Base-by-base conservation (phyloP, 257 asterid species). In the Petrea volubilis region DNA sequence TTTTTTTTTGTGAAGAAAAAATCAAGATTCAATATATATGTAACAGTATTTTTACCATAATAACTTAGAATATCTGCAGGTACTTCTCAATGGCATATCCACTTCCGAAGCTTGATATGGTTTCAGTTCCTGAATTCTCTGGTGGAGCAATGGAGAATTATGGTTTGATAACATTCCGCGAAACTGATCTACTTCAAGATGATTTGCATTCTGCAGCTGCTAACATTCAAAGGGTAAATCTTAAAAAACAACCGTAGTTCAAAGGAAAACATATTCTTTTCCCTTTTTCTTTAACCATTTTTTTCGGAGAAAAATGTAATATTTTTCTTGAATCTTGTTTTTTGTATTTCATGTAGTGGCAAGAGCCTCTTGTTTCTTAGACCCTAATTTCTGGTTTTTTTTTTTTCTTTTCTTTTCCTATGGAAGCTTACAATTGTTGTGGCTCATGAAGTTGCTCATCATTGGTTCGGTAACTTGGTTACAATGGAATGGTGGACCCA, bases 401-500 rank as follows among this genome's bases (percentile, higher is more conserved):
- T 10, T 34, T 34, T 34, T 34, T 34, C 2, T 34, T 34, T 2
- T 10, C 9, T 8, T 40, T 14, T 0, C 17, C 14, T 21, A n/a
- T 67, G 59, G 2, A 77, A 82, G 86, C 77, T 78, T 40, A 51
- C 81, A 59, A 72, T 76, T 23, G 83, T 82, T 17, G 83, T 82
- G 70, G 80, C 82, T 40, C 87, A 82, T 79, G 87, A 79, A 79
- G 77, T 82, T 73, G 84, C 87, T 33, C 84, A 82, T 18, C 84
- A 82, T 62, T 82, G 84, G 84, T 82, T 82, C n/a, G 87, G 87
- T 49, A 82, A 82, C 71, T 67, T 82, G 44, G 87, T 82, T 24
- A 82, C 84, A 18, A 79, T 82, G 82, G 87, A 79, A 51, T 82
- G 87, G 87, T 82, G 87, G 87, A 82, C 82, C 55, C 77, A 82